Conservation (phyloP, 2,329 filamentous ascomycete species). For the Parafenestella ontariensis region DNA sequence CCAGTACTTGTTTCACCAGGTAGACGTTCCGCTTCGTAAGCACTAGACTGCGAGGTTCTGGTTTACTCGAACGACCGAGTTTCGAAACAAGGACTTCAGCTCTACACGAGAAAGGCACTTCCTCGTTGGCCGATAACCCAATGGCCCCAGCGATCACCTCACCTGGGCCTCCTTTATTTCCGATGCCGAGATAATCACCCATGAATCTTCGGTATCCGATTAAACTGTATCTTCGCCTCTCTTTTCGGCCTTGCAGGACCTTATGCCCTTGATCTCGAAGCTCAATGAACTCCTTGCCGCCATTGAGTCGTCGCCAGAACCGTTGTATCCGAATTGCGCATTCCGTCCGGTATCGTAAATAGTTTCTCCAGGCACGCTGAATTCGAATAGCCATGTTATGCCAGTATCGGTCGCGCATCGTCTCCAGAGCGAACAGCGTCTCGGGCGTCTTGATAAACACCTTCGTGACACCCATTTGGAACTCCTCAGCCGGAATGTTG, state of each 20-base stretch:
- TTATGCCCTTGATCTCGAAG: slow-evolving; percentile 87
- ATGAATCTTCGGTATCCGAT: slow-evolving; percentile 90
- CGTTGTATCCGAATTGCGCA: slow-evolving; percentile 93
- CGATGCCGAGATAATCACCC: slow-evolving; percentile 92
- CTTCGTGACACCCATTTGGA: slow-evolving; percentile 95
- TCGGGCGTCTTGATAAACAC: slow-evolving; percentile 98
- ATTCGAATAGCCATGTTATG: slow-evolving; percentile 99
- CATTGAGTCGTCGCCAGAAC: slow-evolving; percentile 93
- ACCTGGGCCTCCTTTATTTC: slow-evolving; percentile 79
- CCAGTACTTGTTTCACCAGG: slow-evolving; percentile 82
- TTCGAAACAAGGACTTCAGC: slow-evolving; percentile 91
- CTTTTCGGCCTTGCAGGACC: slow-evolving; percentile 83
- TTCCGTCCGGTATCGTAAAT: slow-evolving; percentile 89
- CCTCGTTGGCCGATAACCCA: slow-evolving; percentile 74
- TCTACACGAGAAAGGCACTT: slow-evolving; percentile 86
- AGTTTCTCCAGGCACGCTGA: slow-evolving; percentile 96
- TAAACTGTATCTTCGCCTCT: slow-evolving; percentile 88
- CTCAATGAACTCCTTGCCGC: slow-evolving; percentile 86
- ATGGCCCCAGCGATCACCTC: slow-evolving; percentile 79
- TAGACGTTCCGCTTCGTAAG: slow-evolving; percentile 88
- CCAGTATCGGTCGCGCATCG: slow-evolving; percentile 98
- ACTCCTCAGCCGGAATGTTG: slow-evolving; percentile 92
- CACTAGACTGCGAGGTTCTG: slow-evolving; percentile 82
- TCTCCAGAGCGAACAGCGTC: slow-evolving; percentile 93
- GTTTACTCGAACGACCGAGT: slow-evolving; percentile 94